A percentile compares a stretch with the other conserved stretches of the same genome.
phyloP scores from a whole-genome alignment of 1,139 yeast genomes.

The Wickerhamomyces sp. region DNA sequence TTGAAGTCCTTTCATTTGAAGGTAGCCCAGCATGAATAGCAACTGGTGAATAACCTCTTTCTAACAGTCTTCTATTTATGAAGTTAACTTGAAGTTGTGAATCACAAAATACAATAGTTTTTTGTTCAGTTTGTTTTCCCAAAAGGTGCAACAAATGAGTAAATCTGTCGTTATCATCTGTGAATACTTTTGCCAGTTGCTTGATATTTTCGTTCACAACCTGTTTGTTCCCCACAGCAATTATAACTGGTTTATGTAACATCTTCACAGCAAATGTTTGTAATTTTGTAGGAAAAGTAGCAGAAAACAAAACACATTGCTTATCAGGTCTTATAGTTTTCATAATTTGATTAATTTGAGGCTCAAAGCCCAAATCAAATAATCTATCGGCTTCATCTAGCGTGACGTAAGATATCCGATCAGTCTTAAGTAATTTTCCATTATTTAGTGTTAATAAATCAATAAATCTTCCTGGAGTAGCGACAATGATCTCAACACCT shows the following conservation, averaged over 20 bases:
- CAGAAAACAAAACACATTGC: slow-evolving; percentile 91
- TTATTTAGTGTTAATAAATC: slow-evolving; percentile 82
- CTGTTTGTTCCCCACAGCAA: slow-evolving; percentile 78
- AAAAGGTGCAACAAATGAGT: slow-evolving; percentile 49
- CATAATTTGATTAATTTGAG: slow-evolving; percentile 84
- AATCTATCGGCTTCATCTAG: slow-evolving; percentile 96
- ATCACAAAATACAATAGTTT: slow-evolving; percentile 79
- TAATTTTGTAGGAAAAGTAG: slow-evolving; percentile 85
- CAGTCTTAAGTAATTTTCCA: slow-evolving; percentile 70
- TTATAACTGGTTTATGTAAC: slow-evolving; percentile 62
- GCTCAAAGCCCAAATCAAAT: slow-evolving; percentile 98
- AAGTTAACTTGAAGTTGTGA: slow-evolving; percentile 80
- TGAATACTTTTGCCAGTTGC: slow-evolving; percentile 64
- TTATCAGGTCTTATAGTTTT: slow-evolving; percentile 78
- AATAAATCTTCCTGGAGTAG: slow-evolving; percentile 94
- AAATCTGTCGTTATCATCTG: slow-evolving; percentile 49
- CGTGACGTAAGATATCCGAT: slow-evolving; percentile 73
- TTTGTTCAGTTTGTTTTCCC: slow-evolving; percentile 42
- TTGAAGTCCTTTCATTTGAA: slow-evolving; percentile 75
- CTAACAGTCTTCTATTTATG: slow-evolving; percentile 52
- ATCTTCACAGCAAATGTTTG: slow-evolving; percentile 68
- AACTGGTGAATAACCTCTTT: slow-evolving; percentile 53
- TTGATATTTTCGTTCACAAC: slow-evolving; percentile 78
- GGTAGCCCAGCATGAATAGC: slow-evolving; percentile 93
- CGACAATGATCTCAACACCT: slow-evolving; percentile 80